phyloP scores from a whole-genome alignment of 2,329 filamentous ascomycete genomes.

The Rhytidhysteron rufulum region DNA sequence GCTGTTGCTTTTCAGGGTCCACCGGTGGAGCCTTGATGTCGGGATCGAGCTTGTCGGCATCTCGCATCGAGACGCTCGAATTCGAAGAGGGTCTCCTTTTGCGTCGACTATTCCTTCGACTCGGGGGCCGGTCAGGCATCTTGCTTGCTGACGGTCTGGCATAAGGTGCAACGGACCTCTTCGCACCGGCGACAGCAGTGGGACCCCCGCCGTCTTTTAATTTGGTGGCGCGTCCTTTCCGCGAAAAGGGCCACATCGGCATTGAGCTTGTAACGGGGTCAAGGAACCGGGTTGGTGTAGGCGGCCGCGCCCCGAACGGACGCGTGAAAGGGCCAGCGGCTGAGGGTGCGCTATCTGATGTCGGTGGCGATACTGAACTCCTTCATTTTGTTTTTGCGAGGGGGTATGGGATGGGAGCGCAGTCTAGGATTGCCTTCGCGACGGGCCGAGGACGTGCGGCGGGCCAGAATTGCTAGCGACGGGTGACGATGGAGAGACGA shows the following conservation, averaged over 20 bases:
- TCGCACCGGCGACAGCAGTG: constrained; percentile 52
- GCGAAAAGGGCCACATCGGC: constrained; percentile 81
- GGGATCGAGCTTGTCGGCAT: constrained; percentile 25
- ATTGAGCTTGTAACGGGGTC: constrained; percentile 43
- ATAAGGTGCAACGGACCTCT: constrained; percentile 27
- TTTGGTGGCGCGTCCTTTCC: constrained; percentile 64
- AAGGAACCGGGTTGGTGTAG: neutral
- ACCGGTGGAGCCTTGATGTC: constrained; percentile 10
- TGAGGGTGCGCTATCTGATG: constrained; percentile 3
- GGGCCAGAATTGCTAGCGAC: neutral
- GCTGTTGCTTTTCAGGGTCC: constrained; percentile 15
- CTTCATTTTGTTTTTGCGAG: neutral
- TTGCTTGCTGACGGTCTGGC: constrained; percentile 16
- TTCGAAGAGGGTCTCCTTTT: constrained; percentile 24
- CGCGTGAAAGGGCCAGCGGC: constrained; percentile 1
- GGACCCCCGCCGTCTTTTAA: constrained; percentile 28
- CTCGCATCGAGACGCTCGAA: constrained; percentile 28
- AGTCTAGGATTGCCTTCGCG: no score
- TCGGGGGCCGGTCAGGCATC: constrained; percentile 21
- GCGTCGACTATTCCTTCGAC: constrained; percentile 26
- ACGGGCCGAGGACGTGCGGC: neutral
- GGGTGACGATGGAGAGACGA: neutral
- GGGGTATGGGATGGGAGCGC: neutral
- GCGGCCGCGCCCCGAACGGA: constrained; percentile 2
- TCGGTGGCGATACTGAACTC: neutral